Percentiles rank a stretch among this genome's conserved stretches.
phyloP scores from a whole-genome alignment of 2,329 filamentous ascomycete species.

The Zarea fungicola region DNA sequence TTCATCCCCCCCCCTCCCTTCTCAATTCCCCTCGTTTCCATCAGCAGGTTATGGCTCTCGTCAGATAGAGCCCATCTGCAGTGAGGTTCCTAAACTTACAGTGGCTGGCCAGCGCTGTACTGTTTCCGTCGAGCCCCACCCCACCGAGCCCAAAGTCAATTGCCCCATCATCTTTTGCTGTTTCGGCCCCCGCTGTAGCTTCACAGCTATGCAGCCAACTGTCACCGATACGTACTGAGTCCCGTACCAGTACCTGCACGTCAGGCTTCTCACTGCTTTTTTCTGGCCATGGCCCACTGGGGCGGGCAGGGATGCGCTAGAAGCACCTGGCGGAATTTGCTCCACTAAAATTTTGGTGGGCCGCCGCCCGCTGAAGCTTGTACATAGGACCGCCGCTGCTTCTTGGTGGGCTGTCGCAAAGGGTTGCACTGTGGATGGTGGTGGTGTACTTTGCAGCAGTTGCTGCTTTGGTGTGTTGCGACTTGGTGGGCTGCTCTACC shows the following conservation, averaged over 20 bases:
- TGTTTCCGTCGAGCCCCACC: slow-evolving; percentile 2
- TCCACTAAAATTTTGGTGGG: slow-evolving; percentile 7
- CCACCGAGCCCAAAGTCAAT: not conserved
- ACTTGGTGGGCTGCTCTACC: not conserved
- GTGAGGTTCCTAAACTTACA: not conserved
- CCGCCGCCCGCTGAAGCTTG: too few species aligned
- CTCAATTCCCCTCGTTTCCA: not conserved
- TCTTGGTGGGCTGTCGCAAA: slow-evolving; percentile 7
- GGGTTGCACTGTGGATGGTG: too few species aligned
- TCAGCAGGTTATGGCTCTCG: not conserved
- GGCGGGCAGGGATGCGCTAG: slow-evolving; percentile 6
- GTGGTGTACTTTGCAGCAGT: not conserved
- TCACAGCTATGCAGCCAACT: too few species aligned
- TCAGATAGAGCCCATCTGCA: not conserved
- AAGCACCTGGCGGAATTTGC: not conserved
- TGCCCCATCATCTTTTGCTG: slow-evolving; percentile 2
- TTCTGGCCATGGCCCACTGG: not conserved
- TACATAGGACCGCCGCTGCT: not conserved
- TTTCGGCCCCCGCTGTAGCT: not conserved
- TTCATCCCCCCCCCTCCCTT: too few species aligned
- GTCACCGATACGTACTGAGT: too few species aligned
- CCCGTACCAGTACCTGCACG: not conserved
- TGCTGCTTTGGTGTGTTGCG: not conserved
- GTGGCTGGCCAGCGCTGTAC: not conserved
- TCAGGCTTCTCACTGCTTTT: slow-evolving; percentile 7